Base-by-base conservation (phyloP, 306 rosid genomes). In the Quercus mongolica region DNA sequence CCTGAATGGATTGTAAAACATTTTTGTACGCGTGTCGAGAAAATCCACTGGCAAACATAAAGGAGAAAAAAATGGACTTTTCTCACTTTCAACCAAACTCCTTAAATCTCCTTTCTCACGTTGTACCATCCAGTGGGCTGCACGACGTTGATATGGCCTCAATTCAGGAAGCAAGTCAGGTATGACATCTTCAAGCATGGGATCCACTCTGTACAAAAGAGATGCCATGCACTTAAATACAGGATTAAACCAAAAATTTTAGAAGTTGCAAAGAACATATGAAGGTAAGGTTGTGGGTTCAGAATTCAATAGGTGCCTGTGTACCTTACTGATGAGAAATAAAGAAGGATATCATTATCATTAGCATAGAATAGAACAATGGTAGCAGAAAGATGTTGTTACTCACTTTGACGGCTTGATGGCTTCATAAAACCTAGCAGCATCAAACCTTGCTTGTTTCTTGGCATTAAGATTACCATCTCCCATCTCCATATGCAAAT, bases 1-100 rank as follows among this genome's bases (percentile, higher is more conserved):
- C 98, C 98, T 92, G 98, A 95, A 91, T 58, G 98, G 98, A 78
- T 93, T 95, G 87, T 89, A 89, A 84, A 90, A 92, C 93, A 95
- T 89, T 82, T 88, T 90, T 72, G 86, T 78, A 80, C 84, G 44
- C 9, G 83, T 80, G 69, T 87, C 91, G 8, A 95, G 88, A 89
- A 90, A 92, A 83, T 90, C 88, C 74, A 95, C 80, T 68, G 92
- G 84, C 85, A 95, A 83, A 82, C 96, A 90, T 79, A 91, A 81
- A 76, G 99, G 99, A 68, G 97, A 95, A 56, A 82, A 74, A 65
- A 82, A 84, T 65, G 71, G 90, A 49, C 52, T 71, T 75, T 87
- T 85, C 76, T 80, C 93, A 70, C 81, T 84, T 84, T 82, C 82
- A 20, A 69, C 83, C 79, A 56, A 82, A 81, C 83, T 85, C 84